Base-by-base conservation (phyloP, 2,329 filamentous ascomycete genomes). In the Apiospora koreana region DNA sequence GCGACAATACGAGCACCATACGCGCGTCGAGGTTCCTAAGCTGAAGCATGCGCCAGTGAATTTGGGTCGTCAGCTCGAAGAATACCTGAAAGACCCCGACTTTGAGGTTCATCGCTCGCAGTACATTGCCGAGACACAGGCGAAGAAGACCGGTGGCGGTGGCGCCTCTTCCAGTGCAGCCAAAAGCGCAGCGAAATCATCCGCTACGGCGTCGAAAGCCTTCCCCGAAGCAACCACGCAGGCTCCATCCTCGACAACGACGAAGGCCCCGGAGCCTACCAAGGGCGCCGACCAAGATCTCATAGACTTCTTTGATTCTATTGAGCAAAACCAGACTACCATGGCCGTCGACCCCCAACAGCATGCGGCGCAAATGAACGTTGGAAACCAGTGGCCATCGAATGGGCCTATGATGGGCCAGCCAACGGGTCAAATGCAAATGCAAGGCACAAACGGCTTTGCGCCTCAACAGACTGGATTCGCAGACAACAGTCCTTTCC, bases 31-130 rank as follows among this genome's bases (percentile, higher is more conserved):
- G 78, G 97, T 99, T 9, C 96, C 96, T 12, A 98, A 97, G 83
- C 87, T 99, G 74, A 98, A 98, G 83, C 96, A 99, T 80, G 96
- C 96, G 7, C 97, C 96, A 1, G 95, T 97, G 1, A 97, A 96
- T 78, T 83, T 99, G 68, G 93, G 94, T 21, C 91, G 91, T 35
- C 94, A 97, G 69, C 87, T 99, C 35, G 94, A 98, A 80, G 96
- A 99, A 75, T 98, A 99, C 78, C 85, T 99, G 64, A 92, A 95
- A 73, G 96, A 99, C 77, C 91, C 94, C 3, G 96, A 99, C 80
- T 99, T 99, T 77, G 96, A 99, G 76, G 88, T 95, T 69, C 96
- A 98, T 76, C 89, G 96, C 72, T 87, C 94, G 75, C 96, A 99
- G 79, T 99, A 97, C 77, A 83, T 98, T 67, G 93, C 94, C 1